Conservation (phyloP, 768 basidiomycete genomes). For the Termitomyces sp. region DNA sequence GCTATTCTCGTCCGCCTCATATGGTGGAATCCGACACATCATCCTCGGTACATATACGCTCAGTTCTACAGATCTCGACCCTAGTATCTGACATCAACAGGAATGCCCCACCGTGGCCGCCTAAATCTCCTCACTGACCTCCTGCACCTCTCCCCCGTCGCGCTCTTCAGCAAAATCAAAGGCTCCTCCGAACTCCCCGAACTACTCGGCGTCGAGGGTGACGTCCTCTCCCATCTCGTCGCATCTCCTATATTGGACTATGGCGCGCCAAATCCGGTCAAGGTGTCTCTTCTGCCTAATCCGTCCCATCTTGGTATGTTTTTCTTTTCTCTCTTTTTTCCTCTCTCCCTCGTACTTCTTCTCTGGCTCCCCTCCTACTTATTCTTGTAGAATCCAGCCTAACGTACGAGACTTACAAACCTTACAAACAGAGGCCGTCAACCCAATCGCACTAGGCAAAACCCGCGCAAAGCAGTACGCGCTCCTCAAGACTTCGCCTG, state of each 20-base stretch:
- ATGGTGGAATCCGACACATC: conserved; percentile 63
- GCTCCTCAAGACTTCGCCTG: conserved; percentile 60
- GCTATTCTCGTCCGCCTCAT: conserved; percentile 63
- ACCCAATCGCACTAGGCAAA: conserved; percentile 84
- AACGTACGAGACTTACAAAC: background rate
- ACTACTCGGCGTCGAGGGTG: conserved; percentile 65
- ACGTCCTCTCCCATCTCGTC: conserved; percentile 84
- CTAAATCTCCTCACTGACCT: conserved; percentile 82
- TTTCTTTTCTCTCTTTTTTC: background rate
- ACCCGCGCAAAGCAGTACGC: conserved; percentile 88
- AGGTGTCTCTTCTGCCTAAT: conserved; percentile 58
- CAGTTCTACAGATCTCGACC: background rate
- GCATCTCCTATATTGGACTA: conserved; percentile 64
- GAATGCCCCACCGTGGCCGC: conserved; percentile 86
- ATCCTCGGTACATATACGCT: conserved; percentile 38
- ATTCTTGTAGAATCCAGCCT: no score
- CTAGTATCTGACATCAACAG: conserved; percentile 19
- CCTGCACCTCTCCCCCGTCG: conserved; percentile 57
- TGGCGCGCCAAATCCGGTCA: conserved; percentile 42
- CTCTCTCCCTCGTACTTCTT: background rate
- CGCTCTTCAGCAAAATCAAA: conserved; percentile 84
- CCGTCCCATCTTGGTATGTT: conserved; percentile 6
- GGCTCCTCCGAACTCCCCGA: conserved; percentile 70
- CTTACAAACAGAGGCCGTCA: conserved; percentile 73
- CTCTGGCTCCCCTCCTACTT: background rate